Conservation (phyloP, 2,329 filamentous ascomycete species). For the Xylariaceae sp. region DNA sequence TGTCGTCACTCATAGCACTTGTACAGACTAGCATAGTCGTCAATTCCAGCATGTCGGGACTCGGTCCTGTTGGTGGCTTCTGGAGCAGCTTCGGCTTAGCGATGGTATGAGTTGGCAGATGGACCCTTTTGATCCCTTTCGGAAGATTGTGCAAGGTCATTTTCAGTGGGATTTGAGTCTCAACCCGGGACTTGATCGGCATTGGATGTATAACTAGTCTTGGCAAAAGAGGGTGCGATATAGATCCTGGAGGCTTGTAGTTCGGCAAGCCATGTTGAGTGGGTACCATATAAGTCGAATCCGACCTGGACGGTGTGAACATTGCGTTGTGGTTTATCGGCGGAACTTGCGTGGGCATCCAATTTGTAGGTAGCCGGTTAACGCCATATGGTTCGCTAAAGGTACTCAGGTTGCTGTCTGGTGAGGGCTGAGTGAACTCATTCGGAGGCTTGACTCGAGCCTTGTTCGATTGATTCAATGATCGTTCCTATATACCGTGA, state of each 20-base stretch:
- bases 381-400: conserved; percentile 28
- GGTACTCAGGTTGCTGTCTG: conserved; percentile 38
- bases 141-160: conserved; percentile 74
- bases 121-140: conserved; percentile 68
- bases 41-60: conserved; percentile 71
- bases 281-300: conserved; percentile 18
- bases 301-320: conserved; percentile 8
- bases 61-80: conserved; percentile 60
- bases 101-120: conserved; percentile 84
- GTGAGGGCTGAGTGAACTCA: conserved; percentile 42
- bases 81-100: conserved; percentile 88
- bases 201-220: conserved; percentile 59
- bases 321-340: neutral
- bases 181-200: conserved; percentile 80
- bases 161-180: conserved; percentile 90
- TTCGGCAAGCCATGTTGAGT: conserved; percentile 18
- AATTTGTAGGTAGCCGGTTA: conserved; percentile 18
- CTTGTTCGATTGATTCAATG: conserved; percentile 46
- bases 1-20: conserved; percentile 76
- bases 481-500: conserved; percentile 43
- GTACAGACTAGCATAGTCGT: conserved; percentile 83
- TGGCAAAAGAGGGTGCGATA: conserved; percentile 26
- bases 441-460: conserved; percentile 43
- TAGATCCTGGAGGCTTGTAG: conserved; percentile 14
- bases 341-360: conserved; percentile 2